Base-by-base conservation (phyloP, 495 filamentous ascomycete species). In the Penicillium coffeae region DNA sequence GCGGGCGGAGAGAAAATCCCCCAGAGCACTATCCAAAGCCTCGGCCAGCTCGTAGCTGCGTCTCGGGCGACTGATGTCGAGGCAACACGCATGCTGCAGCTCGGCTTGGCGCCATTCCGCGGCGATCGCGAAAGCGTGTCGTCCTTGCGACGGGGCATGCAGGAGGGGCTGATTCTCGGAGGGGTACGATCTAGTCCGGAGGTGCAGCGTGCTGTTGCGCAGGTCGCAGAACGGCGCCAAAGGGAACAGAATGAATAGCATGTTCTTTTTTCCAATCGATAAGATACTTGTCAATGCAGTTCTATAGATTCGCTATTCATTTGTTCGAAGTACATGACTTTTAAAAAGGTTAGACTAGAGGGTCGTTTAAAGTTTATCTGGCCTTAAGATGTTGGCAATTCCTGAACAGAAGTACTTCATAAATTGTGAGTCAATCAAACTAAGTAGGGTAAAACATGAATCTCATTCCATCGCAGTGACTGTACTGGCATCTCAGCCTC, bases 61-160 rank as follows among this genome's bases (percentile, higher is more conserved):
- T 75, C 80, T 0, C 77, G 73, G 43, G 54, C 72, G 16, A 63
- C 82, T 9, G 88, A 93, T 54, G 58, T 65, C 14, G 90, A 96
- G 60, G 76, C 87, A 3, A 67, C 71, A 5, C 73, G 87, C 42
- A 61, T 95, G 50, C 64, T 95, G 64, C 80, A 82, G 35, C 66
- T 92, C 51, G 89, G 94, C 50, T 81, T 88, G 66, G 81, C 81
- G 50, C 93, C 93, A n/a, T 95, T 92, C 62, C 79, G 73, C 19
- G 83, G 82, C 12, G 88, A 94, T 59, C 71, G 76, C 25, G 74
- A 81, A 51, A 76, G 75, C 6, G 68, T 86, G 47, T 65, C 64
- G 20, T 74, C 73, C 30, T 61, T 91, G 50, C 77, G 80, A 34
- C 73, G 74, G 33, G 86, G 83, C 45, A 78, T 91, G 57, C 84